Conservation (phyloP, 495 filamentous ascomycete genomes). For the Penicillium paradoxum region DNA sequence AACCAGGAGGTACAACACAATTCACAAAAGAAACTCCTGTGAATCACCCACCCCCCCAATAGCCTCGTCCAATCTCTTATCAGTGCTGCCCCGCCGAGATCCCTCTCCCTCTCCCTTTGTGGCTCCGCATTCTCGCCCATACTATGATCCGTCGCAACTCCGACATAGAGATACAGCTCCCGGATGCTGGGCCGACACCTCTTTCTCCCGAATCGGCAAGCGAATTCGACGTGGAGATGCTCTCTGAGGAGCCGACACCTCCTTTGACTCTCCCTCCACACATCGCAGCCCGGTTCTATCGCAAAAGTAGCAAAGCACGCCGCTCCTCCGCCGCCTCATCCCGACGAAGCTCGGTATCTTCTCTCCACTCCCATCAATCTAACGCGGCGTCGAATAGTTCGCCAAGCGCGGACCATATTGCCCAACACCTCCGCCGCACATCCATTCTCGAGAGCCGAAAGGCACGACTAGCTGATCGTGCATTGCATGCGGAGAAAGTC, state of each 20-base stretch:
- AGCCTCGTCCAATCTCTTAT: constrained; percentile 22
- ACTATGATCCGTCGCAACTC: constrained; percentile 47
- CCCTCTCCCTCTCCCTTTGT: constrained; percentile 3
- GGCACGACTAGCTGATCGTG: constrained; percentile 86
- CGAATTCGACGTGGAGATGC: constrained; percentile 42
- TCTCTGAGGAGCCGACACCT: constrained; percentile 38
- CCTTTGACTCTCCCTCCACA: constrained; percentile 67
- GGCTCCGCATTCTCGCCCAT: constrained; percentile 3
- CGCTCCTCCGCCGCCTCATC: constrained; percentile 83
- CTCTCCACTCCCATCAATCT: constrained; percentile 70
- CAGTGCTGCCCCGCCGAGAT: constrained; percentile 23
- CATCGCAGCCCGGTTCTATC: constrained; percentile 82
- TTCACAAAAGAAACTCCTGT: not conserved
- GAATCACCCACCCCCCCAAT: not conserved
- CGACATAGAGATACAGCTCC: constrained; percentile 43
- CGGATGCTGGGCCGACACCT: constrained; percentile 34
- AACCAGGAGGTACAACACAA: not conserved
- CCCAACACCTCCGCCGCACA: constrained; percentile 83
- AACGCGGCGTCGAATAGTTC: constrained; percentile 58
- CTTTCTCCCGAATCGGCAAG: constrained; percentile 25
- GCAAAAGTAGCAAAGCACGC: constrained; percentile 61
- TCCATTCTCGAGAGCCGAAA: constrained; percentile 92
- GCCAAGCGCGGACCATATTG: constrained; percentile 74
- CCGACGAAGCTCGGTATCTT: constrained; percentile 84
- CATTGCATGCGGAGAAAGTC: constrained; percentile 96